A percentile compares a stretch with the other conserved stretches of the same genome.
phyloP scores from a whole-genome alignment of 2,329 filamentous ascomycete genomes.

The Rasamsonia emersonii region DNA sequence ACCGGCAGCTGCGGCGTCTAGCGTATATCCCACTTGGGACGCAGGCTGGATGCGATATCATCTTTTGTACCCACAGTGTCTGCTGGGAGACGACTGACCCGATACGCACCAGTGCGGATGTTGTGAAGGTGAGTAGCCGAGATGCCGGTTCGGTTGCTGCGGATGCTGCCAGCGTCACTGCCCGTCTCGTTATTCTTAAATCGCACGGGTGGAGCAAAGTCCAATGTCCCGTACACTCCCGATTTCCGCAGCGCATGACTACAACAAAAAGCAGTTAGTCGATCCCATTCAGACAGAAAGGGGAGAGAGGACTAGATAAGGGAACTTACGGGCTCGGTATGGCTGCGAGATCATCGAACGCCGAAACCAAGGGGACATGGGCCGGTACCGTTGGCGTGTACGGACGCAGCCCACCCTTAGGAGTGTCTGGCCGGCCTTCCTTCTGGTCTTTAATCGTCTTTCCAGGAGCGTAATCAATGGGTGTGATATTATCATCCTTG shows the following conservation, averaged over 20 bases:
- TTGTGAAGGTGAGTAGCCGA: constrained; percentile 61
- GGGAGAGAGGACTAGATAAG: not conserved
- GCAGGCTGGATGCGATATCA: constrained; percentile 52
- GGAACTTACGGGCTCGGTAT: constrained; percentile 83
- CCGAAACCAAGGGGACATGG: constrained; percentile 69
- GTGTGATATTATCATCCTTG: constrained; percentile 68
- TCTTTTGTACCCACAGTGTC: constrained; percentile 72
- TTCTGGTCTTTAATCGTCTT: constrained; percentile 56
- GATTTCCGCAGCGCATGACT: constrained; percentile 43
- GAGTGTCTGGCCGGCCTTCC: constrained; percentile 57
- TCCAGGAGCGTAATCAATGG: constrained; percentile 83
- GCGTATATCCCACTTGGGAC: constrained; percentile 47
- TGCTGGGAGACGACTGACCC: constrained; percentile 73
- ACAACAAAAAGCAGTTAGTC: constrained; percentile 9
- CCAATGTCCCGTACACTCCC: constrained; percentile 39
- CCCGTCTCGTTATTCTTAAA: constrained; percentile 35
- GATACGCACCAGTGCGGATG: constrained; percentile 74
- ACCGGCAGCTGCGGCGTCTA: constrained; percentile 15
- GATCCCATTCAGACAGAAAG: constrained; percentile 9
- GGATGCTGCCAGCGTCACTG: constrained; percentile 42
- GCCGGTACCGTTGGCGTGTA: constrained; percentile 66
- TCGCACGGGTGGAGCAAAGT: constrained; percentile 42
- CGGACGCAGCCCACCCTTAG: constrained; percentile 50
- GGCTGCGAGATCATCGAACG: constrained; percentile 76
- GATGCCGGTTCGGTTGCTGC: constrained; percentile 69